Percentiles rank a stretch among this genome's conserved stretches.
Conservation (phyloP, 495 filamentous ascomycete species). For the Penicillium canariense region DNA sequence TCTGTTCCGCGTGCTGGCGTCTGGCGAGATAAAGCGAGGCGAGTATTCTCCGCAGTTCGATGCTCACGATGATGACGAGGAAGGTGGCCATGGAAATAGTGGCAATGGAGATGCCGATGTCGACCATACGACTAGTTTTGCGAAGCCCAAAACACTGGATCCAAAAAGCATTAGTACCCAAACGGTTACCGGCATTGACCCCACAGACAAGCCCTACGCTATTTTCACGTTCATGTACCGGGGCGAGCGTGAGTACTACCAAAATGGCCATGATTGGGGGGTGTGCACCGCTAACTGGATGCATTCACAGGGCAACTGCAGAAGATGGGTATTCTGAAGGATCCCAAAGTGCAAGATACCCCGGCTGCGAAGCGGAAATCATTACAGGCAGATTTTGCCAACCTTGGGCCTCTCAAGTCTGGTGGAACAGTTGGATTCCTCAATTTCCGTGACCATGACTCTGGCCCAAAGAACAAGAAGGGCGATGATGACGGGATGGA, state of each 20-base stretch:
- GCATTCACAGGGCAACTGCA: conserved; percentile 71
- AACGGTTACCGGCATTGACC: conserved; percentile 97
- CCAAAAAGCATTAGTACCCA: conserved; percentile 97
- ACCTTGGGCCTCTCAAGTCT: conserved; percentile 78
- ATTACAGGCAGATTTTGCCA: conserved; percentile 75
- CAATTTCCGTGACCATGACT: conserved; percentile 75
- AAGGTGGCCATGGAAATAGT: conserved; percentile 46
- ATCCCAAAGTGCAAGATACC: conserved; percentile 57
- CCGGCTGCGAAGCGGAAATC: conserved; percentile 70
- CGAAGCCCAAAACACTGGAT: conserved; percentile 94
- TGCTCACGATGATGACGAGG: conserved; percentile 89
- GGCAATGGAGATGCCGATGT: conserved; percentile 62
- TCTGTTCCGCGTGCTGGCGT: conserved; percentile 91
- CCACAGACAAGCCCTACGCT: conserved; percentile 91
- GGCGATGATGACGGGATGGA: conserved; percentile 52
- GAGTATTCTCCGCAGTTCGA: conserved; percentile 99
- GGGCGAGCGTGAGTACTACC: conserved; percentile 73
- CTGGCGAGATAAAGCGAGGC: conserved; percentile 93
- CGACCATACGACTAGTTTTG: conserved; percentile 98
- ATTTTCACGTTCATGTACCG: conserved; percentile 98
- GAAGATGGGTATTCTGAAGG: conserved; percentile 83
- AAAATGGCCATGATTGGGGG: no score
- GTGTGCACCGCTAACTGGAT: conserved; percentile 23
- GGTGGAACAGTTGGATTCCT: conserved; percentile 85
- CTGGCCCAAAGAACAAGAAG: conserved; percentile 51